Base-by-base conservation (phyloP, 129 eudicot genomes). In the Mikania micrantha region DNA sequence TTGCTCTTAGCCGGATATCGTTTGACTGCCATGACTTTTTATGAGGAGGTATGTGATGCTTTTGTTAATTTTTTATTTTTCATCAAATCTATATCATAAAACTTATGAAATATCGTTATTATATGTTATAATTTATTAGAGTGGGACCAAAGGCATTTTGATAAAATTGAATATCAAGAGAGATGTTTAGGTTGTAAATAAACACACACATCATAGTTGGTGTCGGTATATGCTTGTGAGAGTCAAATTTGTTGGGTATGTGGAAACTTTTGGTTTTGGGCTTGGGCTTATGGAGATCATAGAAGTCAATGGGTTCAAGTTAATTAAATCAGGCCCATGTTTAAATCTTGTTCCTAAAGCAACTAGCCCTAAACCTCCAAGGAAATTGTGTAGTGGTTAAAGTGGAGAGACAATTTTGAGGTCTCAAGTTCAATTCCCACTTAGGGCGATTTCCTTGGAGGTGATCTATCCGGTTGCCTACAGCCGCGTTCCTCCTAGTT, bases 21-120 rank as follows among this genome's bases (percentile, higher is more conserved):
- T 60, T 88, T 94, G 71, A 89, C 97, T 62, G 97, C 99, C 67
- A 94, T 94, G 99, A 94, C 97, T 52, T 94, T 94, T 75, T 89
- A 84, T 62, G 99, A 94, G 74, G 99, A 94, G 97, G 99, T 94
- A 77, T n/a, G 11, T 64, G 34, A n/a, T 67, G 50, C 40, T 40
- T 69, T 19, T 72, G 13, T 74, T 15, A 20, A 16, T 19, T 60
- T 17, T 31, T 15, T 21, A 62, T 41, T 34, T 71, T 40, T 52
- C 61, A 32, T 61, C 20, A 29, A 32, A 63, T 62, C 41, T 67
- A 34, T 38, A 50, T 60, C 48, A 72, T 36, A 20, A 28, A 45
- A 20, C 59, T 73, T 32, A 31, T 71, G 63, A 28, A 60, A 25
- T 25, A 34, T 4, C 10, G 25, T 38, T 64, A n/a, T 35, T 38